A percentile compares a stretch with the other conserved stretches of the same genome.
Evolutionary conservation across 805 yeast genomes (phyloP).

Genomic region (Candida ovalis): DNA sequence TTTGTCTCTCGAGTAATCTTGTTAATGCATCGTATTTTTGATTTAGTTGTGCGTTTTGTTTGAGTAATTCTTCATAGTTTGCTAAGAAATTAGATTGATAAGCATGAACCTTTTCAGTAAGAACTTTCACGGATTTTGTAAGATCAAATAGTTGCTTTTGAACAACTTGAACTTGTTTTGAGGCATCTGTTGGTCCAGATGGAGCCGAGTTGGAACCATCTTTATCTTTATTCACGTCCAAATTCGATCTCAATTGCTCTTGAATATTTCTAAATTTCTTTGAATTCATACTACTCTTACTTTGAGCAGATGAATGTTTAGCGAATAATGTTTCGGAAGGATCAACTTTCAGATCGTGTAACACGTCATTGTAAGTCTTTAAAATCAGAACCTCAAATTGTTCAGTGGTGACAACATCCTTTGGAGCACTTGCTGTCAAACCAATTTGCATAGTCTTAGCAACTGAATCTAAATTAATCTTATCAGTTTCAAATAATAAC

Average conservation of each 20-base stretch:
- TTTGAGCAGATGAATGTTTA: slow-evolving; percentile 16
- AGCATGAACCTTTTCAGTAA: slow-evolving; percentile 8
- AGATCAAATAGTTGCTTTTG: slow-evolving; percentile 23
- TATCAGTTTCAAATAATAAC: slow-evolving; percentile 62
- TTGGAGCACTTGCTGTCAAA: slow-evolving; percentile 44
- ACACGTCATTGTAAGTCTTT: slow-evolving; percentile 48
- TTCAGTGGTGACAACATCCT: slow-evolving; percentile 39
- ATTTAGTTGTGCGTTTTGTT: slow-evolving; percentile 11
- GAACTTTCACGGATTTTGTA: slow-evolving; percentile 13
- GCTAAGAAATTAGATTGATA: slow-evolving; percentile 4
- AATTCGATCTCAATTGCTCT: slow-evolving; percentile 16
- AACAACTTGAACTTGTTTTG: slow-evolving; percentile 7
- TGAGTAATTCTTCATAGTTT: slow-evolving; percentile 6
- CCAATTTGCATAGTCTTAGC: slow-evolving; percentile 45
- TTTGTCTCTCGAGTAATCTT: slow-evolving; percentile 12
- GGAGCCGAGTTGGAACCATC: not conserved
- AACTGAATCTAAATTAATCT: slow-evolving; percentile 41
- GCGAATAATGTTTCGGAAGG: slow-evolving; percentile 25
- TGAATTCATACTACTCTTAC: slow-evolving; percentile 18
- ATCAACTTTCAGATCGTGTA: slow-evolving; percentile 21
- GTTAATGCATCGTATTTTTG: slow-evolving; percentile 11
- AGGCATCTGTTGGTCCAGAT: not conserved
- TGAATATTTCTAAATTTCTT: slow-evolving; percentile 16
- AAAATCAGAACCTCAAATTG: slow-evolving; percentile 62
- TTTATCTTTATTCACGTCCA: slow-evolving; percentile 4